Evolutionary conservation across 768 basidiomycete species (phyloP), one percentile per base, ranked within the genome.

Genomic region (Boletales sp.): DNA sequence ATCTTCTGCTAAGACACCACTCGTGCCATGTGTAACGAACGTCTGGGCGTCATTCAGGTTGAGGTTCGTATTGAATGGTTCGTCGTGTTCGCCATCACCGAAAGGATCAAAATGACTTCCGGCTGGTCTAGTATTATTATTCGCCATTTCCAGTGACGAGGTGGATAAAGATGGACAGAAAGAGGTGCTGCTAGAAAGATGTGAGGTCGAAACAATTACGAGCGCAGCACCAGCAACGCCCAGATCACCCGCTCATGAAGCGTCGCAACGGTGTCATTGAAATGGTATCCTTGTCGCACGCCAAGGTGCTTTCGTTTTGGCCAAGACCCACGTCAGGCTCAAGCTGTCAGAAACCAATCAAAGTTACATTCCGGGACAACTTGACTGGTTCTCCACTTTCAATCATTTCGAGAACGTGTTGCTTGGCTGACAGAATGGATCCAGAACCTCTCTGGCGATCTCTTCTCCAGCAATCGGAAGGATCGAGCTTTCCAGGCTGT

Each of bases 401-500:
- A 73, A 75, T 51, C 61, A 62, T 32, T 60, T 44, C 46, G 74
- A 60, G 37, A 74, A 57, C 15, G 57, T 55, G 55, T 74, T 74
- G 51, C 71, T 72, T 24, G 75, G 72, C 34, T 66, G 50, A 8
- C 66, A 68, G 32, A 75, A 75, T 8, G 73, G 72, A 49, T 78
- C 65, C 37, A 74, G 29, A 24, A 74, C 71, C 45, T 75, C 78
- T 51, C 55, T 65, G 8, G 72, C 61, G 11, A 66, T 53, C 47
- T 75, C 73, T 15, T 66, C 50, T n/a, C 75, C 71, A 2, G 73
- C 68, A 12, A 74, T 60, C 5, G 73, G 70, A 36, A 74, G 63
- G 55, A 27, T 69, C 59, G n/a, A 74, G 55, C 15, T 72, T 61
- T 15, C 70, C 72, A 29, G 74, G 68, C 56, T 77, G 77, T 14